Conservation (phyloP, 345 rosid genomes). For the Raphanus raphanistrum region DNA sequence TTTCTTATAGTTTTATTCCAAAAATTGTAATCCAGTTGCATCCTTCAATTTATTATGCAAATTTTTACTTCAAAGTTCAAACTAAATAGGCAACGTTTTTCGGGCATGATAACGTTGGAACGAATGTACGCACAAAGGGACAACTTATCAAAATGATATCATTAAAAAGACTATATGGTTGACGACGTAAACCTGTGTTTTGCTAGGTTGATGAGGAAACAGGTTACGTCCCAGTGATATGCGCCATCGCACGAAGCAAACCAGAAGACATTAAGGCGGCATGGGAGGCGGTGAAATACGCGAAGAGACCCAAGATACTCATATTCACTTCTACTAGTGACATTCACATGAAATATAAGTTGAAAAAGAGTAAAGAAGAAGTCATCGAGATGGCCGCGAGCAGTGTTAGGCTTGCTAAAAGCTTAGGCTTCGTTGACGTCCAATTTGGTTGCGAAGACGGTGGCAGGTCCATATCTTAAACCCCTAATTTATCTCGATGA, state of each 20-base stretch:
- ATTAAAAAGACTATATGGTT: not conserved
- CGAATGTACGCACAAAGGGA: not conserved
- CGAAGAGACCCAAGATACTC: constrained; percentile 72
- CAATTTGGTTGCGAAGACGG: constrained; percentile 92
- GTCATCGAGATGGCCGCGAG: constrained; percentile 68
- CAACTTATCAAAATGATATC: not conserved
- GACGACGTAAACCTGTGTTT: not conserved
- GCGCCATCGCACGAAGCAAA: constrained; percentile 76
- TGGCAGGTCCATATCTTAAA: constrained; percentile 53
- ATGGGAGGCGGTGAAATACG: constrained; percentile 88
- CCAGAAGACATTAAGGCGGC: constrained; percentile 59
- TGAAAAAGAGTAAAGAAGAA: constrained; percentile 71
- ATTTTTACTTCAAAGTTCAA: not conserved
- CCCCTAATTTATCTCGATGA: not conserved
- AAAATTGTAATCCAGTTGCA: no score
- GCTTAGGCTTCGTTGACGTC: constrained; percentile 77
- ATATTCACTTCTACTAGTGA: constrained; percentile 82
- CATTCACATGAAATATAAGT: constrained; percentile 79
- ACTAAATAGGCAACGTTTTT: not conserved
- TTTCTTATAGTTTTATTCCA: no score
- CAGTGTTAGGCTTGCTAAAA: constrained; percentile 61
- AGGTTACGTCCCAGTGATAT: constrained; percentile 84
- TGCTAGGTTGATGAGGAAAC: constrained; percentile 42
- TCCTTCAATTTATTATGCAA: not conserved
- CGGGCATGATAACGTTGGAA: not conserved